Evolutionary conservation across 2,329 filamentous ascomycete species (phyloP).

Genomic region (Fusarium sacchari): DNA sequence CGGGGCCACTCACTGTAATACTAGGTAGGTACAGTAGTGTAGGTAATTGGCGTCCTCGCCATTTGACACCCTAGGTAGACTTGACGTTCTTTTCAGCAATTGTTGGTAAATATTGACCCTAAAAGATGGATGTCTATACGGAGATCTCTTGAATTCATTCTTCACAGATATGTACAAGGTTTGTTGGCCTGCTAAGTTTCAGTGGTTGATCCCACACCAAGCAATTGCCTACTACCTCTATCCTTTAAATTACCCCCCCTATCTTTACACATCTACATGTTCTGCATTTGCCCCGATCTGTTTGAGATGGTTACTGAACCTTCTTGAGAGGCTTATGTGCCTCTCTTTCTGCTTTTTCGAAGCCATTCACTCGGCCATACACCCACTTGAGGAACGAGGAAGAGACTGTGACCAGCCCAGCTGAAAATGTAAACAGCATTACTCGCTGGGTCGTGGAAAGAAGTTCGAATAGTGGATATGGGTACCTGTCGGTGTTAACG

Average conservation of each 20-base stretch:
- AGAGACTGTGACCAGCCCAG: constrained; percentile 75
- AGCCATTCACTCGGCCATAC: constrained; percentile 74
- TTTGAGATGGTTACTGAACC: constrained; percentile 34
- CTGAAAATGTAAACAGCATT: constrained; percentile 75
- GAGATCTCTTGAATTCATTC: background rate
- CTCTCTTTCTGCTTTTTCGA: constrained; percentile 49
- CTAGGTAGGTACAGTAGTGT: too few relatives aligned
- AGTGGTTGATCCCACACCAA: background rate
- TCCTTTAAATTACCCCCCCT: background rate
- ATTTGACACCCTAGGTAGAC: background rate
- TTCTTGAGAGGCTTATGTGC: constrained; percentile 48
- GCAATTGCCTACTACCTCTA: background rate
- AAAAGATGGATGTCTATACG: too few relatives aligned
- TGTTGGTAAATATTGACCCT: background rate
- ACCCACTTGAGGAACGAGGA: constrained; percentile 75
- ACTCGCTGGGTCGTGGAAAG: constrained; percentile 73
- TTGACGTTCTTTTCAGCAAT: background rate
- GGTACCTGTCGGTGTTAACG: constrained; percentile 67
- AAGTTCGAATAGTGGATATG: constrained; percentile 84
- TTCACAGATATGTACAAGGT: background rate
- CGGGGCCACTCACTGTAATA: constrained; percentile 4
- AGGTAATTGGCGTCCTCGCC: background rate
- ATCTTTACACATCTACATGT: background rate
- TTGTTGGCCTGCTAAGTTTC: background rate
- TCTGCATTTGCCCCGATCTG: background rate